Evolutionary conservation across 2,329 filamentous ascomycete genomes (phyloP), one percentile per base, ranked within the genome.

Genomic region (Coccinonectria pachysandricola): DNA sequence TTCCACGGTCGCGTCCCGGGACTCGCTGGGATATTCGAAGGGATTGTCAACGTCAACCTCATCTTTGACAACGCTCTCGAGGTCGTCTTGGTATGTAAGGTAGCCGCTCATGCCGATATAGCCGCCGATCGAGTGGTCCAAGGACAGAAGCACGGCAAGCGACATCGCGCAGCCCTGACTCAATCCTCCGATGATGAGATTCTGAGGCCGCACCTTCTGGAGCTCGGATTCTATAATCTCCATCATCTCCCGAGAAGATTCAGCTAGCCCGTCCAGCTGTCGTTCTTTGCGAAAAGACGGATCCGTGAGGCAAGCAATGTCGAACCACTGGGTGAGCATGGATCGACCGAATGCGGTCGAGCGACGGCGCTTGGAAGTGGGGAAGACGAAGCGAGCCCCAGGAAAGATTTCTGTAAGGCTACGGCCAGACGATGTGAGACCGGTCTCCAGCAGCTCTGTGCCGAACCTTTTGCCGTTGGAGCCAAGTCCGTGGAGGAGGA

Each of bases 91-190:
- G 33, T 60, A 65, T 1, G 61, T 57, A 2, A 66, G 36, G 43
- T 52, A 66, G 5, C 60, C 62, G 36, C 57, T 59, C 55, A 66
- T 64, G 1, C 64, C 62, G 19, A 68, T 36, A 28, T 59, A 62
- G 1, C 56, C 62, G 0, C 59, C 61, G 2, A 66, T 24, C 0
- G 37, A 30, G 24, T 39, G 40, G 7, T 46, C 48, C n/a, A 57
- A 53, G 11, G 46, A 50, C 3, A 73, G 41, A 12, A 68, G 39
- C 2, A 55, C 36, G 12, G 58, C 49, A 7, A 70, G 35, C 1
- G 52, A 49, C 39, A 60, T 57, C 1, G 65, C 67, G 36, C 62
- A 69, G 0, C 67, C 67, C 35, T 70, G 64, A 38, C 67, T 69
- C n/a, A 71, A 33, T 0, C 66, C 65, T 10, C 64, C 63, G 1